Evolutionary conservation across 2,329 filamentous ascomycete genomes (phyloP).

Genomic region (Metarhizium robertsii): DNA sequence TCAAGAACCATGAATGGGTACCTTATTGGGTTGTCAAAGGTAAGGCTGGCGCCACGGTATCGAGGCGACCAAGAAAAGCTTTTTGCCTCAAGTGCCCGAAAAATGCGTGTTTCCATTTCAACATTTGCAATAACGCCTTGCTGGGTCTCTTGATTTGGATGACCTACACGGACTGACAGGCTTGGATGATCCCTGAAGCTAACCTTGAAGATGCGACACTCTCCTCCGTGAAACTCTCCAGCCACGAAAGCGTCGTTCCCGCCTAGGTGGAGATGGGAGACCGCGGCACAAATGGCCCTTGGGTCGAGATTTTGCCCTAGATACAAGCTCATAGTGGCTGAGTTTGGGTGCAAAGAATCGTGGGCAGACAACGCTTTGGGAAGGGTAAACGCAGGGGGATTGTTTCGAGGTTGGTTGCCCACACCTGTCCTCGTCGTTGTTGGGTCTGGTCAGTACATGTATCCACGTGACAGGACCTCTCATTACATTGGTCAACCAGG

Average conservation of each 20-base stretch:
- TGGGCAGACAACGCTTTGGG: too few species aligned
- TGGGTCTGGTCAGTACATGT: too few species aligned
- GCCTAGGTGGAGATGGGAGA: background rate
- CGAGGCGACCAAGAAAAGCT: background rate
- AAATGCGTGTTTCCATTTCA: background rate
- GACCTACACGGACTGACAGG: background rate
- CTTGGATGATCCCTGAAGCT: background rate
- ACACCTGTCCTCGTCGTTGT: too few species aligned
- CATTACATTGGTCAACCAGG: too few species aligned
- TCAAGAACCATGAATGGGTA: background rate
- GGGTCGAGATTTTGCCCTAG: too few species aligned
- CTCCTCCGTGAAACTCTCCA: background rate
- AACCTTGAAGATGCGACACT: slow-evolving; percentile 3
- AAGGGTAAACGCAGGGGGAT: too few species aligned
- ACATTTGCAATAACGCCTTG: background rate
- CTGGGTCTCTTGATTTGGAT: background rate
- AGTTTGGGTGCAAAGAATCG: too few species aligned
- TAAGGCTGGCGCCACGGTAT: slow-evolving; percentile 1
- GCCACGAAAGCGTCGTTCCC: background rate
- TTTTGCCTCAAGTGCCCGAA: background rate
- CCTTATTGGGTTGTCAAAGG: slow-evolving; percentile 1
- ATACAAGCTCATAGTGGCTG: too few species aligned
- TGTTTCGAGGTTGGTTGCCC: too few species aligned
- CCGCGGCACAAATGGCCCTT: background rate
- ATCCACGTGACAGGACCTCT: too few species aligned